Evolutionary conservation across 2,329 filamentous ascomycete species (phyloP), one percentile per base, ranked within the genome.

Genomic region (Madurella mycetomatis): DNA sequence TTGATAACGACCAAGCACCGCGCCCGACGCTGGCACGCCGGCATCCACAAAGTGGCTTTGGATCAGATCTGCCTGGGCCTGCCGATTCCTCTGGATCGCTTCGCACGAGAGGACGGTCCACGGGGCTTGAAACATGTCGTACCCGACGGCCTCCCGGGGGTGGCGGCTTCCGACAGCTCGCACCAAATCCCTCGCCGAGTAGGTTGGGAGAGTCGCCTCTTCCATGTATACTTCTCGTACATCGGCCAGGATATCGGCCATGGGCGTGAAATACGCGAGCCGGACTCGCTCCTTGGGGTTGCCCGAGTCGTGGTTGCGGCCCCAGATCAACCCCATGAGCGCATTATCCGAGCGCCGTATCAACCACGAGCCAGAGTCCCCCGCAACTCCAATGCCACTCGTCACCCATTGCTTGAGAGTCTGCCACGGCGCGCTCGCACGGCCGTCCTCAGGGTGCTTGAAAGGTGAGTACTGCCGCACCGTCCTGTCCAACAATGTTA

Each of bases 291-390:
- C 34, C 11, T 34, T 12, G 9, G 53, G 51, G 13, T 55, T 16
- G 1, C 59, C 54, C n/a, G 37, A 42, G 43, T 60, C 43, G 32
- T 57, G 53, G 40, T 59, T 59, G 18, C 59, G 56, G 2, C 39
- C 59, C 59, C 59, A 61, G 7, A 63, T 47, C 7, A 57, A 41
- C 2, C 57, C 55, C 9, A 62, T 43, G 34, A 59, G 31, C 1
- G 47, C 51, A 19, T 60, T 60, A 40, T 60, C 57, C 0, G 41
- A 42, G 4, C 54, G 54, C 34, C 55, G 53, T 40, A 62, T 60
- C 49, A 62, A 40, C 60, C 60, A 61, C 2, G 60, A 56, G 12
- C 60, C 59, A 2, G 60, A 61, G 49, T 62, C 59, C 12, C 60
- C 55, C 1, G 55, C 47, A 5, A 60, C 55, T 2, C 59, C 60